Percentiles rank a stretch among this genome's conserved stretches.
Conservation (phyloP, 352 stramenopile genomes). For the Phytophthora vignae region DNA sequence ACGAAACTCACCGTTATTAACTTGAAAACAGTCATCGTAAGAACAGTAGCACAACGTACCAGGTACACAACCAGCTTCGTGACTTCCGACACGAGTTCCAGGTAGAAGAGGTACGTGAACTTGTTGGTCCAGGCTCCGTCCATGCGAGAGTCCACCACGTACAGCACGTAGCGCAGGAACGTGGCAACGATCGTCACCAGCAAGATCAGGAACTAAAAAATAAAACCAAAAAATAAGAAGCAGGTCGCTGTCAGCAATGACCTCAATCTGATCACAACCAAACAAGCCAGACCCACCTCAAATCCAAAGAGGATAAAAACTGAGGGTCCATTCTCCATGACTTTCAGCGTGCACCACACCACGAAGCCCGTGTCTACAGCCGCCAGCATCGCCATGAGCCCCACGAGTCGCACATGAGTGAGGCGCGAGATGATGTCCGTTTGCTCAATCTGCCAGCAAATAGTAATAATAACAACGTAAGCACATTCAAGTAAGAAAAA, state of each 20-base stretch:
- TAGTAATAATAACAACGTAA: not conserved
- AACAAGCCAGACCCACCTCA: conserved; percentile 64
- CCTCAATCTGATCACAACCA: not conserved
- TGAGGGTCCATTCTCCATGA: conserved; percentile 86
- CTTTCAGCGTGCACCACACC: conserved; percentile 82
- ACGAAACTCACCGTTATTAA: conserved; percentile 2
- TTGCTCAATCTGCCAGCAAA: conserved; percentile 81
- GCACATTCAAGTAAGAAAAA: not conserved
- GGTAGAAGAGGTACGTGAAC: conserved; percentile 93
- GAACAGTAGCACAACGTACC: conserved; percentile 49
- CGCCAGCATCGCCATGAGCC: conserved; percentile 90
- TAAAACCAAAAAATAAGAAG: not conserved
- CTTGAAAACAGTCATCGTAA: not conserved
- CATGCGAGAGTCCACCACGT: conserved; percentile 93
- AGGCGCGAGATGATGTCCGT: conserved; percentile 80
- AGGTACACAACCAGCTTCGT: conserved; percentile 97
- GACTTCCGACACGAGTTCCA: conserved; percentile 96
- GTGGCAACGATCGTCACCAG: conserved; percentile 92
- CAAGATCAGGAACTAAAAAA: conserved; percentile 91
- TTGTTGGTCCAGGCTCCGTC: conserved; percentile 91
- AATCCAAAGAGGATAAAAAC: conserved; percentile 98
- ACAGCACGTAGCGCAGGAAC: conserved; percentile 92
- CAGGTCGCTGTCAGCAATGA: conserved; percentile 4
- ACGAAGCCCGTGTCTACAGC: conserved; percentile 91
- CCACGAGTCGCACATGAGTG: conserved; percentile 88